Percentiles rank a stretch among this genome's conserved stretches.
Evolutionary conservation across 2,329 filamentous ascomycete genomes (phyloP).

Genomic region (Trichoderma sp.): DNA sequence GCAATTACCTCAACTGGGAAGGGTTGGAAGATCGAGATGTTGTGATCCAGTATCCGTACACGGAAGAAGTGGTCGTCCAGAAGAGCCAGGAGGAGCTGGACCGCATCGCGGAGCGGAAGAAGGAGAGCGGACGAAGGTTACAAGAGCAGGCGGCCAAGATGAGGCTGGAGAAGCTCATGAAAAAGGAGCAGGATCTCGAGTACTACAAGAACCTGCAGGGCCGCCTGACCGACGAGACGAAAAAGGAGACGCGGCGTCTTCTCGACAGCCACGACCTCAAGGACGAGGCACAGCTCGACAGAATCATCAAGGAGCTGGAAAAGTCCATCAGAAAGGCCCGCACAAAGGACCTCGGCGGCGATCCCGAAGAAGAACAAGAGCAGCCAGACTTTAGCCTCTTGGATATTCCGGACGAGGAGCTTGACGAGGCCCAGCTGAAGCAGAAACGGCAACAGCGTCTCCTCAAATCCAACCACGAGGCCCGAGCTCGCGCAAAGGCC

Average conservation of each 20-base stretch:
- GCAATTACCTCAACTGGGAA: conserved; percentile 82
- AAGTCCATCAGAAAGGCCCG: conserved; percentile 85
- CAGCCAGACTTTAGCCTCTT: conserved; percentile 84
- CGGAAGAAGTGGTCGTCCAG: conserved; percentile 84
- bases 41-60: conserved; percentile 90
- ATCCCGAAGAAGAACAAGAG: conserved; percentile 79
- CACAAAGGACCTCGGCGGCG: conserved; percentile 87
- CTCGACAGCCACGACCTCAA: conserved; percentile 91
- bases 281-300: conserved; percentile 84
- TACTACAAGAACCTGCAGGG: conserved; percentile 86
- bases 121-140: conserved; percentile 85
- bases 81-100: conserved; percentile 95
- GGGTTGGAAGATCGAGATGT: conserved; percentile 87
- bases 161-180: conserved; percentile 90
- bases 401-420: conserved; percentile 85
- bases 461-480: conserved; percentile 93
- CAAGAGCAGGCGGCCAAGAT: conserved; percentile 98
- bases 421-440: conserved; percentile 89
- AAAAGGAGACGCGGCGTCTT: conserved; percentile 86
- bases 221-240: conserved; percentile 73
- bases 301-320: conserved; percentile 84
- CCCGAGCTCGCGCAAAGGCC: conserved; percentile 87
- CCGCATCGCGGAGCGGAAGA: conserved; percentile 86
- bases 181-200: conserved; percentile 92
- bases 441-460: conserved; percentile 90